A percentile compares a stretch with the other conserved stretches of the same genome.
These are phyloP conservation scores for Neofusicoccum laricinum DNA, from an alignment of 2,329 filamentous ascomycete species.

Conservation along the genomic window DNA sequence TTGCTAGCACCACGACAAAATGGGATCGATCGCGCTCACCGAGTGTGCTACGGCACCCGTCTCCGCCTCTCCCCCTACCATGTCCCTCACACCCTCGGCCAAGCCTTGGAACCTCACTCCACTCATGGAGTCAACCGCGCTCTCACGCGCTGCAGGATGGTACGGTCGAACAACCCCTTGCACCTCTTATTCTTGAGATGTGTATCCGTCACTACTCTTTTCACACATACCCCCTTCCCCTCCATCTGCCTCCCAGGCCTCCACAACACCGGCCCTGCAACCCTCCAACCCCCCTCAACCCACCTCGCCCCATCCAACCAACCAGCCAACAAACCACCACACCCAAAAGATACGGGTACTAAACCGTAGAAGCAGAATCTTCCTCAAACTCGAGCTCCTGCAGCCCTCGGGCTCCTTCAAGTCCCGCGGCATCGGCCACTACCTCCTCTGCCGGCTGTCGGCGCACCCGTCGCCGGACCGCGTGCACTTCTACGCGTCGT, in stretches of 20 bases:
- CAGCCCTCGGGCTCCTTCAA: slow-evolving; percentile 88
- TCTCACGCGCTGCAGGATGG: slow-evolving; percentile 72
- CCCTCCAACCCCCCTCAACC: neutral
- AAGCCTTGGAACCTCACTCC: slow-evolving; percentile 70
- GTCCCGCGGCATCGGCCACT: slow-evolving; percentile 69
- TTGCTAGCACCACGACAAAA: neutral
- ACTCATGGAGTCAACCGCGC: slow-evolving; percentile 63
- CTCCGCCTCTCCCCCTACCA: slow-evolving; percentile 3
- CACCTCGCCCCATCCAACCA: neutral
- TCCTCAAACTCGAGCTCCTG: slow-evolving; percentile 80
- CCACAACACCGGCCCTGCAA: neutral
- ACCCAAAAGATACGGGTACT: neutral
- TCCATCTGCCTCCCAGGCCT: too few relatives aligned
- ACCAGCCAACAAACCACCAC: neutral
- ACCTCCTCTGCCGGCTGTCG: slow-evolving; percentile 56
- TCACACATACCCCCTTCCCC: neutral
- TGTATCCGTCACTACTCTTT: neutral
- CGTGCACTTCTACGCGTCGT: slow-evolving; percentile 74
- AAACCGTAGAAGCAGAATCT: slow-evolving; percentile 59
- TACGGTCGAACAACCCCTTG: slow-evolving; percentile 36
- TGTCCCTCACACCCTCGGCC: slow-evolving; percentile 8
- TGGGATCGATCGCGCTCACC: slow-evolving; percentile 10
- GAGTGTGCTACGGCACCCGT: slow-evolving; percentile 4
- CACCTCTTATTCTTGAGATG: too few relatives aligned
- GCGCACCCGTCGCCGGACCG: slow-evolving; percentile 31